Evolutionary conservation across 768 basidiomycete genomes (phyloP).

Genomic region (Lactarius sanguifluus): DNA sequence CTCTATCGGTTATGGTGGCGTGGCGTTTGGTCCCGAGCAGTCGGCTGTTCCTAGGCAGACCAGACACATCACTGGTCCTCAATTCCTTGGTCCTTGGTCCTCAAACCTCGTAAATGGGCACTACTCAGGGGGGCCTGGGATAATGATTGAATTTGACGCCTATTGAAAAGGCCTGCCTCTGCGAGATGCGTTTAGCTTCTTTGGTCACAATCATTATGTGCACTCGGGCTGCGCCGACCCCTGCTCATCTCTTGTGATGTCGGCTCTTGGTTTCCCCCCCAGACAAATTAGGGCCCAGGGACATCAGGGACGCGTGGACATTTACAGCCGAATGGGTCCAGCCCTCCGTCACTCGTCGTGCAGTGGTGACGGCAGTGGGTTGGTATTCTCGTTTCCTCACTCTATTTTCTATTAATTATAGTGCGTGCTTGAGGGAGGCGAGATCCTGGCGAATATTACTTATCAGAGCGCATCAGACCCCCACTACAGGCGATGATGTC

Average conservation of each 20-base stretch:
- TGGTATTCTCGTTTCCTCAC: background rate
- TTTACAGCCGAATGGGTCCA: constrained; percentile 5
- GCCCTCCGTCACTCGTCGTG: constrained; percentile 17
- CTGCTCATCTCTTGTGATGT: constrained; percentile 15
- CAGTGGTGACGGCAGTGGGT: constrained; percentile 17
- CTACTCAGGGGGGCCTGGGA: constrained; percentile 9
- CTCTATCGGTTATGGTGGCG: constrained; percentile 23
- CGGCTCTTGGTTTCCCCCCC: constrained; percentile 17
- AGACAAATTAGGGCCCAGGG: constrained; percentile 20
- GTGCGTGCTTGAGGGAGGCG: background rate
- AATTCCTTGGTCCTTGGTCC: constrained; percentile 4
- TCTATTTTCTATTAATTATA: constrained; percentile 9
- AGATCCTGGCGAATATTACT: constrained; percentile 1
- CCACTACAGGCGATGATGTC: constrained; percentile 15
- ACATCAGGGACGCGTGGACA: constrained; percentile 19
- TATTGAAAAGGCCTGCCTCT: constrained; percentile 14
- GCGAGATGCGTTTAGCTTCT: constrained; percentile 21
- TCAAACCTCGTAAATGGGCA: background rate
- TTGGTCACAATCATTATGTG: constrained; percentile 12
- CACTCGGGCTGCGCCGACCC: constrained; percentile 22
- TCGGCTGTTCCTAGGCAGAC: constrained; percentile 12
- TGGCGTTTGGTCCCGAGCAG: constrained; percentile 13
- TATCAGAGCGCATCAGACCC: constrained; percentile 7
- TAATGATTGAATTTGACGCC: constrained; percentile 19
- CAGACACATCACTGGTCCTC: background rate